Base-by-base conservation (phyloP, 2,329 filamentous ascomycete genomes). In the Plenodomus lindquistii region DNA sequence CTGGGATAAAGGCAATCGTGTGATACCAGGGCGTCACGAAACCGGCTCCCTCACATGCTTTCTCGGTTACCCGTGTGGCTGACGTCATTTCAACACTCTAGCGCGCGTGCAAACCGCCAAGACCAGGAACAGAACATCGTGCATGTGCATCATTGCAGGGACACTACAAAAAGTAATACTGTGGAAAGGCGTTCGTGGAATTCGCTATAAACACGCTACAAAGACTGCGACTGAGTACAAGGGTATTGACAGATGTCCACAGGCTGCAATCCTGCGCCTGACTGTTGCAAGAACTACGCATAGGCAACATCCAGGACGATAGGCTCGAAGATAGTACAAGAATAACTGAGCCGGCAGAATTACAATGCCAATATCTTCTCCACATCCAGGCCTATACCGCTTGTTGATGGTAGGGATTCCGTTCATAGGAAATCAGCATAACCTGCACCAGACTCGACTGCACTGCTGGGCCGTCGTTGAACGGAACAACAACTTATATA, bases 11-110 rank as follows among this genome's bases (percentile, higher is more conserved):
- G 49, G 37, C 52, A 45, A 65, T 68, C 56, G 62, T 64, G 62
- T 66, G 63, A 66, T 57, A 53, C 50, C 46, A 39, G 52, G 37
- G 36, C 27, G 27, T 31, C 38, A 35, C 29, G 54, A 60, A 65
- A 62, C 60, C 59, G 59, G 59, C 52, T 58, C 46, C 49, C 61
- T 62, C 60, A 65, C 60, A 62, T 59, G 57, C 48, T 52, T 47
- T 52, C 48, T 60, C 57, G 53, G 55, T 51, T 58, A 62, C 41
- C 46, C 41, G 38, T 50, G 50, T 45, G 41, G 42, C 27, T 37
- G 54, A 60, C 52, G 54, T 57, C 55, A 56, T 60, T 44, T 37
- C 59, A 48, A 45, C 37, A 54, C 44, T 39, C 37, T 27, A 41
- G 37, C 39, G 36, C 42, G 40, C 44, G 38, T 44, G 45, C 31